Evolutionary conservation across 768 basidiomycete species (phyloP), one percentile per base, ranked within the genome.

Genomic region (Tricholoma furcatifolium): DNA sequence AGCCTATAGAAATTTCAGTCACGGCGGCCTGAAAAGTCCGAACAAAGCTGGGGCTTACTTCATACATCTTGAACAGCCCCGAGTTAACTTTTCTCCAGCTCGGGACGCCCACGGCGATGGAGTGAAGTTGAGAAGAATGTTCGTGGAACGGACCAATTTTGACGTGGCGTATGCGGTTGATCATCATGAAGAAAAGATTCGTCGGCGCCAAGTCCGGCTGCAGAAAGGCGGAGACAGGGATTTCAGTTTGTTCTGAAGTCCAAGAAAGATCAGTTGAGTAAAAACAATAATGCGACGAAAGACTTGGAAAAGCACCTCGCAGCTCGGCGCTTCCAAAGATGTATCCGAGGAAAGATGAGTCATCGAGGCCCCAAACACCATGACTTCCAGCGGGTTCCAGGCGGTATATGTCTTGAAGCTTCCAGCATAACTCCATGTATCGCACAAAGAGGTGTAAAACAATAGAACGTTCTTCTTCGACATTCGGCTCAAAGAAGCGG

Each of bases 281-380:
- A 55, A 23, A 27, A 42, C 42, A 35, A 35, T 38, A 10, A 30
- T 32, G 35, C 38, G 47, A 21, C 48, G 39, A 32, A 1, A 24
- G 41, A 45, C 43, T 24, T 47, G 42, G 40, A 14, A 8, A 52
- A n/a, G 53, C 23, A 82, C 91, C 88, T 81, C 86, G 77, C 34
- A 98, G 77, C 70, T 98, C 91, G 2, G 84, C 92, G 57, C 92
- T 92, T 9, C 94, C 95, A 65, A 94, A 93, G 9, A 94, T 79
- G 63, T 96, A 97, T 3, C 88, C 85, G 40, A 98, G 77, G 70
- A 96, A 95, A 47, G 77, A 80, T 49, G 88, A 96, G 66, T 97
- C 95, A 62, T 98, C 95, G 34, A 98, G 72, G 1, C 95, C 97
- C 97, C 96, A 99, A 0, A 98, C 96, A 4, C 97, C 97, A 65